phyloP scores from a whole-genome alignment of 805 yeast genomes.

The Torulaspora maleeae region DNA sequence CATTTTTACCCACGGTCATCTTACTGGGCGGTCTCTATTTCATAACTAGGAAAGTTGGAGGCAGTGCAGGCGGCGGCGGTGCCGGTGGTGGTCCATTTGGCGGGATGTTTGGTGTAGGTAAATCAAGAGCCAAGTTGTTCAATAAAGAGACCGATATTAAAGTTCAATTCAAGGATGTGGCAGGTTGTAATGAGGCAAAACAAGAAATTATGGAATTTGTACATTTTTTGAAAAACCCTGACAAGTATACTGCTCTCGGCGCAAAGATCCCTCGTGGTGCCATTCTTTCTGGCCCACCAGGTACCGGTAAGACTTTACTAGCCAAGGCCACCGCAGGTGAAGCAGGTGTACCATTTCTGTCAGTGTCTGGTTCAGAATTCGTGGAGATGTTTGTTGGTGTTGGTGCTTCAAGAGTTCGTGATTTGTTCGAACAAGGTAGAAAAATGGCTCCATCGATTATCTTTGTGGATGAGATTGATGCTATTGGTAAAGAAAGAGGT shows the following conservation, averaged over 20 bases:
- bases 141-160: conserved; percentile 81
- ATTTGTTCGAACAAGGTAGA: conserved; percentile 82
- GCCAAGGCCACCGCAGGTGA: conserved; percentile 99
- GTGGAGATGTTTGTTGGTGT: conserved; percentile 99
- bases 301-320: conserved; percentile 90
- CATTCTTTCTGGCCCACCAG: conserved; percentile 90
- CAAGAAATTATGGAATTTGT: conserved; percentile 96
- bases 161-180: conserved; percentile 81
- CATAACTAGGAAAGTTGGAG: conserved; percentile 41
- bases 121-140: conserved; percentile 72
- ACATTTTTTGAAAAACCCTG: conserved; percentile 77
- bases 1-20: conserved; percentile 74
- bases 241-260: conserved; percentile 79
- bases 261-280: conserved; percentile 97
- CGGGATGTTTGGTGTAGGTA: conserved; percentile 72
- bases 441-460: conserved; percentile 87
- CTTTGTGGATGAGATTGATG: conserved; percentile 93
- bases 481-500: conserved; percentile 82
- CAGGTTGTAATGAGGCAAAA: conserved; percentile 92
- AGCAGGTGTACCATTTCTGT: conserved; percentile 94
- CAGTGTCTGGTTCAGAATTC: conserved; percentile 96
- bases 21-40: conserved; percentile 68
- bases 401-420: conserved; percentile 98
- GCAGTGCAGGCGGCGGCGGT: conserved; percentile 27
- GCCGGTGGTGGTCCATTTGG: conserved; percentile 55